Percentiles rank a stretch among this genome's conserved stretches.
Evolutionary conservation across 2,329 filamentous ascomycete species (phyloP).

Genomic region (Pseudomassariella vexata): DNA sequence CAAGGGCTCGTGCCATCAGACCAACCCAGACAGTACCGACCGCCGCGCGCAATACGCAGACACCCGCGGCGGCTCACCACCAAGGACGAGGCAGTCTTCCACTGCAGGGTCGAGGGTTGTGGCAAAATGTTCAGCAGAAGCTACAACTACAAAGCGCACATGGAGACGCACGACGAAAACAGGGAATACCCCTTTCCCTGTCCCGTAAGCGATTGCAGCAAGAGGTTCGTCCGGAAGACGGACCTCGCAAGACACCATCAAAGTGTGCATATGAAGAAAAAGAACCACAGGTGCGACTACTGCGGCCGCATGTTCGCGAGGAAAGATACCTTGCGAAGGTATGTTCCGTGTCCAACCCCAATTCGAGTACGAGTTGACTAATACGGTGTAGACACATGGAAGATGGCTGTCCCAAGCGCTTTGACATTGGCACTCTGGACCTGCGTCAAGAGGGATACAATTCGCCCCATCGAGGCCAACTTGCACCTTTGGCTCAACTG

Average conservation of each 20-base stretch:
- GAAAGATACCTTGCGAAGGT: slow-evolving; percentile 80
- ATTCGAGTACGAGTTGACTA: no score
- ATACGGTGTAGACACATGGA: slow-evolving; percentile 67
- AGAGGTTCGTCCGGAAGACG: slow-evolving; percentile 76
- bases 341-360: slow-evolving; percentile 19
- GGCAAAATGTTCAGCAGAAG: slow-evolving; percentile 74
- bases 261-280: slow-evolving; percentile 68
- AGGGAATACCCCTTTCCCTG: slow-evolving; percentile 69
- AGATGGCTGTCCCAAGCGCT: slow-evolving; percentile 67
- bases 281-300: slow-evolving; percentile 63
- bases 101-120: slow-evolving; percentile 64
- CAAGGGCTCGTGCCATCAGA: slow-evolving; percentile 26
- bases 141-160: slow-evolving; percentile 83
- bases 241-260: slow-evolving; percentile 62
- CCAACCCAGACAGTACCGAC: slow-evolving; percentile 14
- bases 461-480: not conserved
- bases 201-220: slow-evolving; percentile 57
- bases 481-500: slow-evolving; percentile 4
- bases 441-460: slow-evolving; percentile 19
- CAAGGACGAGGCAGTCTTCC: slow-evolving; percentile 64
- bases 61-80: slow-evolving; percentile 51
- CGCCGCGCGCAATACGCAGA: slow-evolving; percentile 18
- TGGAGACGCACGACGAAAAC: slow-evolving; percentile 75
- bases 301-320: slow-evolving; percentile 69
- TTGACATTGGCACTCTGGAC: slow-evolving; percentile 49